These are phyloP conservation scores for Ordospora colligata DNA, from an alignment of 371 early-diverging fungal genomes.

Conservation along the genomic window DNA sequence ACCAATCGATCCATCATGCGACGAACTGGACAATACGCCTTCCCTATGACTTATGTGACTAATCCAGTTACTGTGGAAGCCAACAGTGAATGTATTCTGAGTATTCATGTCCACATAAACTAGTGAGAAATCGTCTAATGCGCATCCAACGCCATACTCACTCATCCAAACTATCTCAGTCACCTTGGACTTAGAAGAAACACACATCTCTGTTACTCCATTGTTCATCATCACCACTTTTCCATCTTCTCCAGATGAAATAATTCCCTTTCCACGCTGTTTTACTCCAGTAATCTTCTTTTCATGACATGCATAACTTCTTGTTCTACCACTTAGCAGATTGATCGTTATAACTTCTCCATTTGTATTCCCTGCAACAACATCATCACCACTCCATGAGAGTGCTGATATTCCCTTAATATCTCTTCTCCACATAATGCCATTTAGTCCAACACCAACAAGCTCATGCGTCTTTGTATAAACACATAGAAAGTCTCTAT, in stretches of 20 bases:
- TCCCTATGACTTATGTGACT: background rate
- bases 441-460: background rate
- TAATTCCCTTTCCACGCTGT: background rate
- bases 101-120: background rate
- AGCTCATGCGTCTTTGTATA: background rate
- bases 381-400: background rate
- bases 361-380: background rate
- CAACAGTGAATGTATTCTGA: background rate
- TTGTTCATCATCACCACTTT: slow-evolving; percentile 2
- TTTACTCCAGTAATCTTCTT: background rate
- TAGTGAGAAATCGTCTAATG: background rate
- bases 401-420: background rate
- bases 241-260: background rate
- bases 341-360: slow-evolving; percentile 1
- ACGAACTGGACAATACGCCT: background rate
- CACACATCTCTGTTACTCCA: background rate
- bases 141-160: background rate
- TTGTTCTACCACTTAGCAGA: background rate
- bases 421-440: background rate
- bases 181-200: background rate
- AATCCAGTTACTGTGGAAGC: background rate
- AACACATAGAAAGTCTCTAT: background rate
- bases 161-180: background rate
- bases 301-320: background rate
- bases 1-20: background rate